Percentiles rank a stretch among this genome's conserved stretches.
Evolutionary conservation across 148 eudicot genomes (phyloP).

Genomic region (Pouteria glomerata): DNA sequence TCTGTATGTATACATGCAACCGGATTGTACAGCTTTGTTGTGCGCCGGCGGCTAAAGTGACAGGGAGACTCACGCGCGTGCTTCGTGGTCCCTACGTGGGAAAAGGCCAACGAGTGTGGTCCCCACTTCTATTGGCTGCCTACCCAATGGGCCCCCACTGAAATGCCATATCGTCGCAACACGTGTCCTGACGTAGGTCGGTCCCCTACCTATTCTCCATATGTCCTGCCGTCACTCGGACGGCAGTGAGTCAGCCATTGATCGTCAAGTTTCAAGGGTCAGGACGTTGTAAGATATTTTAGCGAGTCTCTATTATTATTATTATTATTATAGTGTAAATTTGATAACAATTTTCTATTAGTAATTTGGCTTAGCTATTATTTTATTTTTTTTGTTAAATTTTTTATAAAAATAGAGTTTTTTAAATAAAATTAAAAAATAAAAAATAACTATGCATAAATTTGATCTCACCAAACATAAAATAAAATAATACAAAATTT

Average conservation of each 20-base stretch:
- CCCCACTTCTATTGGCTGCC: background rate
- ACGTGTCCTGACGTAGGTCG: conserved; percentile 3
- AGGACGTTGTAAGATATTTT: too few relatives aligned
- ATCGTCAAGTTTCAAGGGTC: background rate
- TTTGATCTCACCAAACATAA: too few relatives aligned
- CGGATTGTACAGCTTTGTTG: background rate
- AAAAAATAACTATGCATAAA: too few relatives aligned
- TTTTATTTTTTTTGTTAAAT: too few relatives aligned
- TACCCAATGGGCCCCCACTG: background rate
- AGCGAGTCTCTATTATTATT: too few relatives aligned
- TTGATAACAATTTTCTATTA: too few relatives aligned
- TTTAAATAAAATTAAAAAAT: too few relatives aligned
- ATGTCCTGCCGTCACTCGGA: conserved; percentile 8
- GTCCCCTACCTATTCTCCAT: background rate
- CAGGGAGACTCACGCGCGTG: background rate
- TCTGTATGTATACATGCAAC: background rate
- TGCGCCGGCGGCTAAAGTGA: conserved; percentile 8
- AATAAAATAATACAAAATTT: too few relatives aligned
- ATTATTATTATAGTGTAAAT: too few relatives aligned
- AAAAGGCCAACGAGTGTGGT: background rate
- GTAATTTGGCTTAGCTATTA: too few relatives aligned
- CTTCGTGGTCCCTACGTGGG: background rate
- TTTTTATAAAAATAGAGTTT: too few relatives aligned
- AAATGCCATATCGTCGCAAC: background rate
- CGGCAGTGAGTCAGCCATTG: background rate